Conservation (phyloP, 495 filamentous ascomycete genomes). For the Friedmanniomyces simplex region DNA sequence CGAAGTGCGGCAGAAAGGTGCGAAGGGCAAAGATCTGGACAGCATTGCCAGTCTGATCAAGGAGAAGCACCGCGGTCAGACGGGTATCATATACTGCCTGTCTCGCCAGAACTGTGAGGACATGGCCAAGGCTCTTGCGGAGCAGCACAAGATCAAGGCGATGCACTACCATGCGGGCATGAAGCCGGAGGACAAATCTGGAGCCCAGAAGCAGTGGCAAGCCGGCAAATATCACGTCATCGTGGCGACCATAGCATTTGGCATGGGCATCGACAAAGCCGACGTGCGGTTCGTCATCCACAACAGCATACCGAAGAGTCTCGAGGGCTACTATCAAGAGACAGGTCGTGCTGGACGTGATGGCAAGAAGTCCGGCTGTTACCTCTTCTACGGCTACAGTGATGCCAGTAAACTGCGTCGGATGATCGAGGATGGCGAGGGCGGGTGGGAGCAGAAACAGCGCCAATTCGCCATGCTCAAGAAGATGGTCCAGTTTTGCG, state of each 20-base stretch:
- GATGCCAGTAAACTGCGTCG: conserved; percentile 53
- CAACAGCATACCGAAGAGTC: conserved; percentile 77
- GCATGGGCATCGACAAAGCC: conserved; percentile 97
- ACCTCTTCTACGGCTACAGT: conserved; percentile 71
- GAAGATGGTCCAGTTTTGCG: conserved; percentile 74
- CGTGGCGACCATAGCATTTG: conserved; percentile 97
- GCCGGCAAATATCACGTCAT: conserved; percentile 68
- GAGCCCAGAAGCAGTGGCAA: conserved; percentile 76
- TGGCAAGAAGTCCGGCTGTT: conserved; percentile 76
- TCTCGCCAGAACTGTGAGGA: conserved; percentile 74
- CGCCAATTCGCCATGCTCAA: conserved; percentile 76
- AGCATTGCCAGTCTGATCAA: conserved; percentile 66
- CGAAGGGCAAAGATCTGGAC: conserved; percentile 47
- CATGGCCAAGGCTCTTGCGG: conserved; percentile 56
- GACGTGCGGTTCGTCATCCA: conserved; percentile 95
- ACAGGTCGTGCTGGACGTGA: conserved; percentile 91
- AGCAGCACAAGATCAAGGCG: conserved; percentile 56
- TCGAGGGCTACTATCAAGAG: conserved; percentile 97
- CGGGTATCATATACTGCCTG: conserved; percentile 91
- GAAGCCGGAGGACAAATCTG: conserved; percentile 47
- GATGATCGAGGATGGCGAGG: conserved; percentile 74
- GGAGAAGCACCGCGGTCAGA: conserved; percentile 50
- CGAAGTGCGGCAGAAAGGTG: conserved; percentile 51
- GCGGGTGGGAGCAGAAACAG: conserved; percentile 63
- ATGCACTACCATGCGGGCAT: conserved; percentile 81